A percentile compares a stretch with the other conserved stretches of the same genome.
phyloP scores from a whole-genome alignment of 306 rosid genomes.

The Prunus mume region DNA sequence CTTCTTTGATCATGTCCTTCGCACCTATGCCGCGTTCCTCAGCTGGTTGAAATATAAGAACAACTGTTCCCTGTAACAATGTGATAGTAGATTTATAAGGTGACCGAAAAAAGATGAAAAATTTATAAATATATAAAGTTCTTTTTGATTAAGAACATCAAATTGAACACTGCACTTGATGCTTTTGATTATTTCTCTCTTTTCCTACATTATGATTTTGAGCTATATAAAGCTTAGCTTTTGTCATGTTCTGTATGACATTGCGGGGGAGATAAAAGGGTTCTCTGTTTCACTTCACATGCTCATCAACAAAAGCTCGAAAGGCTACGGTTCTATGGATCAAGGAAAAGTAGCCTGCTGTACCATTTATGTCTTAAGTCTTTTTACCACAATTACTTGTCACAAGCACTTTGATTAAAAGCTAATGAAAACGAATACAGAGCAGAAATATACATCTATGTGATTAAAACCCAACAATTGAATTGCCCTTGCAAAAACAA shows the following conservation, averaged over 20 bases:
- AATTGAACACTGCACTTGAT: not conserved
- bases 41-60: constrained; percentile 87
- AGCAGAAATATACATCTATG: too few relatives aligned
- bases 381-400: not conserved
- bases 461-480: too few relatives aligned
- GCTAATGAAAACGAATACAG: not conserved
- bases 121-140: not conserved
- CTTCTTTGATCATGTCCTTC: constrained; percentile 66
- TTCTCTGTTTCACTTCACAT: too few relatives aligned
- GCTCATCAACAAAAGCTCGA: too few relatives aligned
- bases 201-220: not conserved
- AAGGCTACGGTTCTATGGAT: too few relatives aligned
- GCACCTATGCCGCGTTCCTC: constrained; percentile 85
- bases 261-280: too few relatives aligned
- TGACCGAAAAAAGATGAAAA: not conserved
- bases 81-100: not conserved
- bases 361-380: too few relatives aligned
- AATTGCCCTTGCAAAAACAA: too few relatives aligned
- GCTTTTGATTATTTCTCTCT: too few relatives aligned
- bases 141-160: not conserved
- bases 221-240: too few relatives aligned
- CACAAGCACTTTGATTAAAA: not conserved
- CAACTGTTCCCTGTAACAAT: constrained; percentile 60
- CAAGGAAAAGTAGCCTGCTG: too few relatives aligned
- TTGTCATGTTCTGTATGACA: too few relatives aligned